A percentile compares a stretch with the other conserved stretches of the same genome.
Evolutionary conservation across 805 yeast species (phyloP).

Genomic region (Hermanozyma aechmeae): DNA sequence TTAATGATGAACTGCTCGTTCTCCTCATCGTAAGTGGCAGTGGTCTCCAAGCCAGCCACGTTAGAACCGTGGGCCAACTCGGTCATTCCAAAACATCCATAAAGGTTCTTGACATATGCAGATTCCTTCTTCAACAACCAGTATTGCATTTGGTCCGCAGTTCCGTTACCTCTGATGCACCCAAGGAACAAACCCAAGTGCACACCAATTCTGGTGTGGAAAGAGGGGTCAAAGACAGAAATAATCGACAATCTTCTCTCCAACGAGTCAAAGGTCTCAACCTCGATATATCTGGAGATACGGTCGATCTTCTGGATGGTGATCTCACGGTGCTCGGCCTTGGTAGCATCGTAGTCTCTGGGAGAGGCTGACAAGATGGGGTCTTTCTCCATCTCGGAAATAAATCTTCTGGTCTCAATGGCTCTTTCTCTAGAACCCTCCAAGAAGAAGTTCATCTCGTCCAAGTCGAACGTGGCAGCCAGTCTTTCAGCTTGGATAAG

Average conservation of each 20-base stretch:
- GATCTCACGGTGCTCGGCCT: constrained; percentile 46
- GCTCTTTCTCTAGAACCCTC: constrained; percentile 43
- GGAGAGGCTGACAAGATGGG: constrained; percentile 51
- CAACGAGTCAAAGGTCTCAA: constrained; percentile 34
- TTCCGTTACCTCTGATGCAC: constrained; percentile 81
- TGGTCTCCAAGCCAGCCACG: constrained; percentile 90
- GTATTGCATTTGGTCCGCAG: constrained; percentile 71
- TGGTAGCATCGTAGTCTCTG: constrained; percentile 48
- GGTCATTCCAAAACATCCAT: constrained; percentile 58
- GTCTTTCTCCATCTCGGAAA: constrained; percentile 57
- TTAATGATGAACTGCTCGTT: constrained; percentile 64
- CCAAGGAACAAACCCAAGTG: constrained; percentile 79
- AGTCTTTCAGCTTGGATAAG: constrained; percentile 36
- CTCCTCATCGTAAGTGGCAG: constrained; percentile 64
- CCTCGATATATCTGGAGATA: constrained; percentile 53
- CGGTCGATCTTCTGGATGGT: constrained; percentile 56
- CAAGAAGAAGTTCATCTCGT: constrained; percentile 41
- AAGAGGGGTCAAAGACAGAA: constrained; percentile 67
- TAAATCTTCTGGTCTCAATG: constrained; percentile 33
- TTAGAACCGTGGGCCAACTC: constrained; percentile 66
- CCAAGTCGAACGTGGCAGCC: constrained; percentile 24
- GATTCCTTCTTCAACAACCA: constrained; percentile 75
- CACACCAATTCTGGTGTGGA: constrained; percentile 77
- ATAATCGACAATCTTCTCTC: constrained; percentile 51
- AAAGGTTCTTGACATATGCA: constrained; percentile 43